phyloP scores from a whole-genome alignment of 805 yeast species.

The Saccharomycopsis guyanensis region DNA sequence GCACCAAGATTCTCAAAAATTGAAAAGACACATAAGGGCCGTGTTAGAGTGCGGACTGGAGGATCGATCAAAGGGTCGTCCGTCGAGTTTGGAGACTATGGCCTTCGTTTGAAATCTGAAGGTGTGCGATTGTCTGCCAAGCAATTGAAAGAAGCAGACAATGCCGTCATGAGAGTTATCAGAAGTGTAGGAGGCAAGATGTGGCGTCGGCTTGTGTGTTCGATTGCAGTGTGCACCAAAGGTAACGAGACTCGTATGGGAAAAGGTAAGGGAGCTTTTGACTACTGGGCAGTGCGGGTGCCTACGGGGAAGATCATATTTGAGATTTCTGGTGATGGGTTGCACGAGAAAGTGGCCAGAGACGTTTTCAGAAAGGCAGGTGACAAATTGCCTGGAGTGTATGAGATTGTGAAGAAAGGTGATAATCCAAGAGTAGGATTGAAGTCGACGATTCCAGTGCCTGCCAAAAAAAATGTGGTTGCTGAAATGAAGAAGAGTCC shows the following conservation, averaged over 20 bases:
- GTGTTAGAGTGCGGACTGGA: constrained; percentile 91
- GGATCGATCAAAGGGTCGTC: constrained; percentile 88
- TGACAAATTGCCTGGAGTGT: constrained; percentile 85
- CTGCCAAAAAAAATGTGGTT: constrained; percentile 25
- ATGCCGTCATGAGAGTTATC: constrained; percentile 72
- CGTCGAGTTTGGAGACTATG: constrained; percentile 73
- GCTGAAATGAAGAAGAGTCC: constrained; percentile 53
- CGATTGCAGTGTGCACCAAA: constrained; percentile 86
- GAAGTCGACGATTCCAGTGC: constrained; percentile 36
- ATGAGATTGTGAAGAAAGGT: constrained; percentile 67
- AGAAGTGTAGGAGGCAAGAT: constrained; percentile 71
- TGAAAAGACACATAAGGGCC: constrained; percentile 83
- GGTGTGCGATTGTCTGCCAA: constrained; percentile 81
- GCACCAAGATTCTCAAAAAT: constrained; percentile 69
- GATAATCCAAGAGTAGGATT: constrained; percentile 69
- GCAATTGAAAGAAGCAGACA: constrained; percentile 87
- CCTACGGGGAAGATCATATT: constrained; percentile 92
- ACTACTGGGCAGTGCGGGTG: constrained; percentile 94
- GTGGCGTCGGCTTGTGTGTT: constrained; percentile 75
- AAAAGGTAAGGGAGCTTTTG: constrained; percentile 97
- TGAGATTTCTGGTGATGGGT: constrained; percentile 65
- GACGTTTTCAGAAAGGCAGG: constrained; percentile 87
- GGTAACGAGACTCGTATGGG: constrained; percentile 99
- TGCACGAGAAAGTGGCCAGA: constrained; percentile 85
- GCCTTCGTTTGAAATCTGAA: constrained; percentile 80